Percentiles rank a stretch among this genome's conserved stretches.
Conservation (phyloP, 2,329 filamentous ascomycete species). For the Diplodia sapinea region DNA sequence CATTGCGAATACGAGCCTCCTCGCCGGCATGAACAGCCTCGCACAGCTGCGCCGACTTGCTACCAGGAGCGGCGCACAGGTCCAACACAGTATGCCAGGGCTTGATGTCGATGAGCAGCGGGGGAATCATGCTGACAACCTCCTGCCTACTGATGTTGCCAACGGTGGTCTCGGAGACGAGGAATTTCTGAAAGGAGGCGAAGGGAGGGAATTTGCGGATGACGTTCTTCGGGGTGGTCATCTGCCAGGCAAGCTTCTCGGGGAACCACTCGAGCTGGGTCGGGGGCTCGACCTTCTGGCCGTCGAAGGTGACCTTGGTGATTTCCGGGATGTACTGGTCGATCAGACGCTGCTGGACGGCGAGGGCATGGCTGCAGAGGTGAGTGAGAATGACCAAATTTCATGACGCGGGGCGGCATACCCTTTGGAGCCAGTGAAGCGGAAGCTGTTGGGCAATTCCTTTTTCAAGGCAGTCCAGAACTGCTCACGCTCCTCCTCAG, state of each 20-base stretch:
- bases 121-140: constrained; percentile 98
- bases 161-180: constrained; percentile 95
- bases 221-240: constrained; percentile 97
- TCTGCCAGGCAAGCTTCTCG: constrained; percentile 92
- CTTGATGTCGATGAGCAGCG: constrained; percentile 85
- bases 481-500: constrained; percentile 75
- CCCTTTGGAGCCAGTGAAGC: constrained; percentile 95
- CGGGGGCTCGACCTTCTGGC: constrained; percentile 79
- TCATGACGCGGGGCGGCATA: constrained; percentile 47
- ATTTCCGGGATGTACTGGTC: constrained; percentile 91
- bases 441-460: constrained; percentile 95
- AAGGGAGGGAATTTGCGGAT: constrained; percentile 93
- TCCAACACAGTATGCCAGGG: constrained; percentile 94
- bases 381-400: constrained; percentile 29
- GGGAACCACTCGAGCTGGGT: constrained; percentile 89
- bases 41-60: constrained; percentile 93
- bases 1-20: constrained; percentile 80
- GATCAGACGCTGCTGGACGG: constrained; percentile 87
- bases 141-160: constrained; percentile 98
- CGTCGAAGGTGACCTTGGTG: constrained; percentile 81
- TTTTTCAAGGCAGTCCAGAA: constrained; percentile 86
- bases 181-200: constrained; percentile 93
- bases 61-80: constrained; percentile 94
- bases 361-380: constrained; percentile 75
- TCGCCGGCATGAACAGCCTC: constrained; percentile 94